Percentiles rank a stretch among this genome's conserved stretches.
Evolutionary conservation across 441 rosid genomes (phyloP).

Genomic region (Populus trichocarpa): DNA sequence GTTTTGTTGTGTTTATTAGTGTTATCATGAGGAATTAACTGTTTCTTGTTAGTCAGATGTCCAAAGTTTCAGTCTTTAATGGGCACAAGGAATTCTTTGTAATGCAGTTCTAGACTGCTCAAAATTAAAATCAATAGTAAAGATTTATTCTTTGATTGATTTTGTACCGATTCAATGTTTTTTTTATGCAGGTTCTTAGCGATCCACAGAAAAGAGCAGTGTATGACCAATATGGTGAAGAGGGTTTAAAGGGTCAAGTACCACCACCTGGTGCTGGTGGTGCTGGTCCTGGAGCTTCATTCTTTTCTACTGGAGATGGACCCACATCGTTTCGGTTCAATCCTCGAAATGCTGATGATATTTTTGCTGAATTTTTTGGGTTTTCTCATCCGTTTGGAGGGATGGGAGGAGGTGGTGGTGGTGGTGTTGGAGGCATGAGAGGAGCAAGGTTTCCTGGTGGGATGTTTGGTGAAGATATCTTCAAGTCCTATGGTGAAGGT

Average conservation of each 20-base stretch:
- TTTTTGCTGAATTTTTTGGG: conserved; percentile 38
- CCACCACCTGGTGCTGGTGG: conserved; percentile 40
- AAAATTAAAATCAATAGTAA: neutral
- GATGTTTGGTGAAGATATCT: conserved; percentile 61
- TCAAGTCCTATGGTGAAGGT: conserved; percentile 47
- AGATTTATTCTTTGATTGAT: neutral
- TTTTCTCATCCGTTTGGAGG: conserved; percentile 52
- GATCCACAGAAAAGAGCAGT: conserved; percentile 79
- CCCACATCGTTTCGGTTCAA: conserved; percentile 51
- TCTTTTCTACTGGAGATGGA: conserved; percentile 55
- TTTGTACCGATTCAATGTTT: neutral
- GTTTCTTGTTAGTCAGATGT: neutral
- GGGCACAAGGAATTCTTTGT: neutral
- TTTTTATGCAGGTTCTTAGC: conserved; percentile 56
- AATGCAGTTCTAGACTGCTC: neutral
- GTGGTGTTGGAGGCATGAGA: conserved; percentile 37
- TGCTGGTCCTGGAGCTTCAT: conserved; percentile 32
- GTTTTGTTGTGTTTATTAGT: neutral
- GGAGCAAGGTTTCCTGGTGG: conserved; percentile 58
- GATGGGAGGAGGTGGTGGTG: conserved; percentile 28
- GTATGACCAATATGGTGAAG: conserved; percentile 47
- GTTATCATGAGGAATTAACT: neutral
- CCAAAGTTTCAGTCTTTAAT: neutral
- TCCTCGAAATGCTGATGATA: conserved; percentile 52
- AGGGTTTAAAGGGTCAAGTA: conserved; percentile 43